Evolutionary conservation across 345 rosid genomes (phyloP), one percentile per base, ranked within the genome.

Genomic region (Eucalyptus marginata): DNA sequence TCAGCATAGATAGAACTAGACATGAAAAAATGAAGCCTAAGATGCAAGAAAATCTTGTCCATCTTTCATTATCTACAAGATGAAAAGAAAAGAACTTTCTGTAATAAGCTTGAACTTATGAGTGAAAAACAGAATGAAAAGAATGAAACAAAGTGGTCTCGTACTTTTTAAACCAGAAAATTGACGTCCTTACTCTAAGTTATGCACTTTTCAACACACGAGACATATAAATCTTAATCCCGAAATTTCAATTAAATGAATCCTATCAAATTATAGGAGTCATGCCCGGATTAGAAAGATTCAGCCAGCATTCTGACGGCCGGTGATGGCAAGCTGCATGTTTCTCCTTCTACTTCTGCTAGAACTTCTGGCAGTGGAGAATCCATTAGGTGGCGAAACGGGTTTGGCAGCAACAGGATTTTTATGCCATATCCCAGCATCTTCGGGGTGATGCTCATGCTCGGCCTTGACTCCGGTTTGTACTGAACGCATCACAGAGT

Each of bases 401-500:
- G 91, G 24, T 51, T 79, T 14, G 16, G 6, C 6, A 58, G 90
- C 15, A 47, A 2, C 5, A 52, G 86, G 33, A 89, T 87, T 47
- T 87, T 88, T 40, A 90, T n/a, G 6, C 52, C 79, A 6, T 87
- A 58, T 84, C 89, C 90, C 86, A 89, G 24, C 89, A 92, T 89
- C 49, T 92, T 92, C 56, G 71, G 88, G 56, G 49, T 47, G 62
- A 36, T n/a, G 49, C 87, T 84, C 90, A 88, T 92, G 24, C 13
- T 27, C 49, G 90, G 90, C 90, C 91, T 90, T 14, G 29, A 43
- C 25, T 89, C 92, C 0, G 89, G 88, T 11, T 49, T 8, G 56
- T 89, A 49, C 8, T 90, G 91, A 33, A 90, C 85, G 56, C 92
- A 89, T 87, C 88, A 56, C 44, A 90, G n/a, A 36, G 92, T 90